Evolutionary conservation across 345 rosid genomes (phyloP), one percentile per base, ranked within the genome.

Genomic region (Psidium guajava): DNA sequence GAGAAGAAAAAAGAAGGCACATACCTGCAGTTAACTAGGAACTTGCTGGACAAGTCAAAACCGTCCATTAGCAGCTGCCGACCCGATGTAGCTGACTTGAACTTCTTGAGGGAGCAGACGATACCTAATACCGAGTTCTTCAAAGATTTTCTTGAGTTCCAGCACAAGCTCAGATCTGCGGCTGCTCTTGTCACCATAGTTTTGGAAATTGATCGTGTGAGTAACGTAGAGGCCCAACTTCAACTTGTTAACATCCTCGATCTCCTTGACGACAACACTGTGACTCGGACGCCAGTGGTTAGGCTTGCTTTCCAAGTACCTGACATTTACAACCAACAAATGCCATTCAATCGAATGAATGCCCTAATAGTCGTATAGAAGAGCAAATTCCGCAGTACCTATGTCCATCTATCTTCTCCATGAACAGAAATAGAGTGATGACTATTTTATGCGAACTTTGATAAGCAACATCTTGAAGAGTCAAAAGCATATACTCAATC

Each of bases 131-230:
- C 88, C 89, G 42, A 95, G 90, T 52, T 89, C 95, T 88, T 94
- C 96, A 12, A 95, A 91, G 47, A 89, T 86, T 74, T 55, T 92
- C 90, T 93, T 95, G 82, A 94, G 85, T 82, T 92, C 92, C 84
- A 94, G 81, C 84, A 90, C 85, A 6, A 91, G 91, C 54, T 94
- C 95, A 0, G 97, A 93, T 88, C 94, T 93, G 83, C 96, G 73
- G 56, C 87, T 88, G 83, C 53, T 91, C 88, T 88, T 92, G 53
- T 93, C 96, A 40, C 90, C 92, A 8, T 88, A 88, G 57, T 92
- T 92, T 83, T 94, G 97, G 87, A 92, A 94, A 86, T 94, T 95
- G 54, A 92, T 90, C 53, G 97, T 95, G 92, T 94, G 97, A 81
- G 87, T 91, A 7, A 89, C 84, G 73, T 87, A 93, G 11, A 94